Evolutionary conservation across 2,329 filamentous ascomycete genomes (phyloP).

Genomic region (Dryadomyces quercus-mongolicae): DNA sequence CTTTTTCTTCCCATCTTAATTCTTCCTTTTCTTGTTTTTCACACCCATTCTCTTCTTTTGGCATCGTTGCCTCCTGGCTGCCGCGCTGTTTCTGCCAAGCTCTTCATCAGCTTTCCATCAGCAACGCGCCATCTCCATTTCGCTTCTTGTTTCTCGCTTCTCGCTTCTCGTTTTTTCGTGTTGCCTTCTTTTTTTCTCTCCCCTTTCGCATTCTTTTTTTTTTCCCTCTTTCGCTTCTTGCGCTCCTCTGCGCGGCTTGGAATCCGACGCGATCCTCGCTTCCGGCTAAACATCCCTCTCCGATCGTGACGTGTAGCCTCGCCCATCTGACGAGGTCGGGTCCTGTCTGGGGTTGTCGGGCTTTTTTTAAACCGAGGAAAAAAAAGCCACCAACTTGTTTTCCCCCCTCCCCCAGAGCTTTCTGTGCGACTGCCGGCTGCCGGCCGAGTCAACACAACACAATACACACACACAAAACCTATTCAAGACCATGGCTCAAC

Average conservation of each 20-base stretch:
- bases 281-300: background rate
- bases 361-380: background rate
- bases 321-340: background rate
- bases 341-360: background rate
- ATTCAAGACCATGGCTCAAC: conserved; percentile 50
- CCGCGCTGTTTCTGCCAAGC: too few species aligned
- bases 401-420: conserved; percentile 1
- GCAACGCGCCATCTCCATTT: background rate
- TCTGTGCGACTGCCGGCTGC: conserved; percentile 1
- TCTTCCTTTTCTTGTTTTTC: background rate
- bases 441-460: background rate
- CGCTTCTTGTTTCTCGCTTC: background rate
- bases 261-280: background rate
- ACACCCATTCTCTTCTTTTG: conserved; percentile 1
- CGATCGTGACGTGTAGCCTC: background rate
- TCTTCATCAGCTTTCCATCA: background rate
- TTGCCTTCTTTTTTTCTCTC: too few species aligned
- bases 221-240: background rate
- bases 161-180: too few species aligned
- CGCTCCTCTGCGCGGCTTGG: background rate
- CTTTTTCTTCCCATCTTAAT: background rate
- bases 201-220: background rate
- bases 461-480: background rate
- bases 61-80: background rate
- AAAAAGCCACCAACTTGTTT: conserved; percentile 1